Conservation (phyloP, 176 grass and related monocot genomes). For the Puya raimondii region DNA sequence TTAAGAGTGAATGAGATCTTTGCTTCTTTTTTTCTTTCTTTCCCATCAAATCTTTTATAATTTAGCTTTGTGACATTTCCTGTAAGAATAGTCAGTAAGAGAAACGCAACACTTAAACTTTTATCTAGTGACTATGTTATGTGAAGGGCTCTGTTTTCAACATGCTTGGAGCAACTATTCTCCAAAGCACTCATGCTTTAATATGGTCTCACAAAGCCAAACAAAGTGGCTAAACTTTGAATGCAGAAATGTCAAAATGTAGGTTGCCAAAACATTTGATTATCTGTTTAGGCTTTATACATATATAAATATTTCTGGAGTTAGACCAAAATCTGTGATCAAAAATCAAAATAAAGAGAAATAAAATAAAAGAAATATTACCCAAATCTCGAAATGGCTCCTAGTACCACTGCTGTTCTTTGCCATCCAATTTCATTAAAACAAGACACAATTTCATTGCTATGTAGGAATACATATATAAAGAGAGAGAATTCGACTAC, state of each 20-base stretch:
- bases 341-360: too few relatives aligned
- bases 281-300: not conserved
- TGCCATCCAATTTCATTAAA: too few relatives aligned
- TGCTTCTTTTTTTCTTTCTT: not conserved
- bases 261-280: not conserved
- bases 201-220: not conserved
- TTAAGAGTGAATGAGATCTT: not conserved
- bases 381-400: too few relatives aligned
- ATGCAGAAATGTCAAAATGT: not conserved
- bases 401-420: too few relatives aligned
- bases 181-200: too few relatives aligned
- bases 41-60: not conserved
- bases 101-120: too few relatives aligned
- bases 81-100: not conserved
- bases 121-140: too few relatives aligned
- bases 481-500: too few relatives aligned
- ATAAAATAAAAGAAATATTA: not conserved
- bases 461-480: too few relatives aligned
- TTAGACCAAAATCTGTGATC: not conserved
- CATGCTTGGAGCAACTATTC: too few relatives aligned
- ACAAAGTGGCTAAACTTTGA: not conserved
- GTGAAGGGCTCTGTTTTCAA: too few relatives aligned
- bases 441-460: too few relatives aligned
- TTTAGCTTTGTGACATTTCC: not conserved
- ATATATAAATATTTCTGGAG: not conserved